Base-by-base conservation (phyloP, 225 moss, liverwort and hornwort genomes). In the Lunularia cruciata region DNA sequence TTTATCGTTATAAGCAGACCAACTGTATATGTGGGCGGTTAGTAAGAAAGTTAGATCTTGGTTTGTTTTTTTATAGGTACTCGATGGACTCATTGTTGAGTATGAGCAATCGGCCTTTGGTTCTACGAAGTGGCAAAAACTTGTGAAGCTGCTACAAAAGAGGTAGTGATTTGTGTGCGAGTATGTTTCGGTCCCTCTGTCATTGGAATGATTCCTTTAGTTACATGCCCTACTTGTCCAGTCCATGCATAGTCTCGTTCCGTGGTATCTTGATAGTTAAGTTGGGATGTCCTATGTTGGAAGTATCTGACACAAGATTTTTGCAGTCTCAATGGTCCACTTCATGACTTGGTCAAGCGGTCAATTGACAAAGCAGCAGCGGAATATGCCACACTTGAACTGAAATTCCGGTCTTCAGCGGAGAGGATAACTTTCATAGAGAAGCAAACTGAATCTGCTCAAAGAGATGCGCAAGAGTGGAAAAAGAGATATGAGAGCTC, bases 401-500 rank as follows among this genome's bases (percentile, higher is more conserved):
- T 88, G 68, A 90, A 90, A 65, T 85, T 88, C 34, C 85, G 90
- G 62, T 83, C 90, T 33, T 79, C 85, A 53, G 88, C 79, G 27
- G 93, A 94, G 54, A 78, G 88, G 47, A 77, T 94, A 53, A 64
- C 85, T 8, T 94, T 88, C 58, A 81, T 90, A 57, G 90, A 85
- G 61, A 94, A 85, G 76, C 90, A 94, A 69, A 77, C 88, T 30
- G 93, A 94, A 70, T 78, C 88, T 68, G 86, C 88, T 7, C 84
- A 81, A 48, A 83, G 84, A 5, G 93, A 94, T 75, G 77, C 90
- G 2, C 90, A 90, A 57, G 90, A 94, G 59, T 94, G 93, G 93
- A 94, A 94, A 78, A 86, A 86, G 57, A 88, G 93, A 52, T 90
- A 89, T 48, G 88, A 88, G 57, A 79, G 68, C 8, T 70, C 84